Evolutionary conservation across 1,139 yeast species (phyloP).

Genomic region (Arxiozyma telluris): DNA sequence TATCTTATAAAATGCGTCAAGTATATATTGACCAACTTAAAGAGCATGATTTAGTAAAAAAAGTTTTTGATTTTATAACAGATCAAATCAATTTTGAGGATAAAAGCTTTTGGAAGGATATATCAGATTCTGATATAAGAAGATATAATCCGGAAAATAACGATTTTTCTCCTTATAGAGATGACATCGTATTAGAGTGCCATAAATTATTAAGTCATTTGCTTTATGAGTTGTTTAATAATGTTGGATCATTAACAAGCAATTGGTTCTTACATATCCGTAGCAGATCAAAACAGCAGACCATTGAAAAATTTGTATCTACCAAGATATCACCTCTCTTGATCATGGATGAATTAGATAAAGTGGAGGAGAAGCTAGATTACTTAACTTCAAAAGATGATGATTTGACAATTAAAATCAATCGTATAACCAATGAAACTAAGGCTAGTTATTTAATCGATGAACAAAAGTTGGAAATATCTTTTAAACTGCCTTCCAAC

Average conservation of each 20-base stretch:
- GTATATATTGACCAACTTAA: conserved; percentile 52
- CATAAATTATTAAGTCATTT: conserved; percentile 44
- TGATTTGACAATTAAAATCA: conserved; percentile 54
- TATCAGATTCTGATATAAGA: conserved; percentile 21
- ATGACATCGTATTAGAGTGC: conserved; percentile 30
- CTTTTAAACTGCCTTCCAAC: conserved; percentile 57
- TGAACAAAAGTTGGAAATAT: conserved; percentile 55
- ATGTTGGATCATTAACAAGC: conserved; percentile 60
- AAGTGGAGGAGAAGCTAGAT: conserved; percentile 39
- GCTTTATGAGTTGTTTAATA: conserved; percentile 47
- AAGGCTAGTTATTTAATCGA: conserved; percentile 71
- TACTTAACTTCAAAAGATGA: conserved; percentile 40
- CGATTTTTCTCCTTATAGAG: conserved; percentile 17
- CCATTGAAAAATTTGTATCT: conserved; percentile 55
- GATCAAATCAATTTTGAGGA: conserved; percentile 36
- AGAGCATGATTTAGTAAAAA: conserved; percentile 38
- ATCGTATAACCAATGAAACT: conserved; percentile 57
- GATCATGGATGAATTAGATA: conserved; percentile 47
- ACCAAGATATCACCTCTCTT: conserved; percentile 56
- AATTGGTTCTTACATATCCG: conserved; percentile 56
- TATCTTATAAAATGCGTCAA: conserved; percentile 56
- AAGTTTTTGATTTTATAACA: conserved; percentile 43
- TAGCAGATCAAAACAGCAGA: conserved; percentile 37
- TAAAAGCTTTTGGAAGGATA: conserved; percentile 28
- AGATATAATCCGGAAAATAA: conserved; percentile 21